Percentiles rank a stretch among this genome's conserved stretches.
These are phyloP conservation scores for sunflower (Helianthus annuus) DNA, from an alignment of 129 eudicot genomes.

Conservation along the genomic window DNA sequence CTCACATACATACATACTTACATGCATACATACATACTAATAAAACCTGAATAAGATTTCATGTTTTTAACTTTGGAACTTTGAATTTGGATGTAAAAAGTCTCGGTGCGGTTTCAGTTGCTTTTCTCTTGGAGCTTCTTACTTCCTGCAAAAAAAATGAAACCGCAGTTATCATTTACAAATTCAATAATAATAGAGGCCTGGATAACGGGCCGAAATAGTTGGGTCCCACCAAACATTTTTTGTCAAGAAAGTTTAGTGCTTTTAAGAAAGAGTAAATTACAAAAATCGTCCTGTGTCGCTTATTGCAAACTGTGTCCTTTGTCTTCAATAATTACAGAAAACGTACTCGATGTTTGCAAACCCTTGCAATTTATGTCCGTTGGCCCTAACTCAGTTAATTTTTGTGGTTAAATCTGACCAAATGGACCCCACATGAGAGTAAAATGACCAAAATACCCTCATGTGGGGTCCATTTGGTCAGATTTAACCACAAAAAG, in stretches of 20 bases:
- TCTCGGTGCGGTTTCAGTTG: constrained; percentile 36
- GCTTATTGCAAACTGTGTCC: no score
- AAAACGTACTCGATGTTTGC: no score
- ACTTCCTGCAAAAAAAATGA: constrained; percentile 33
- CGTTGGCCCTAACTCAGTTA: no score
- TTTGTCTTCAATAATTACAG: no score
- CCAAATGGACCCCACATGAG: no score
- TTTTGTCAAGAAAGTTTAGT: neutral
- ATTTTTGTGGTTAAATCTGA: no score
- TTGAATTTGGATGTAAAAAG: constrained; percentile 67
- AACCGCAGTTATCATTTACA: neutral
- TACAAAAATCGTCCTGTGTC: no score
- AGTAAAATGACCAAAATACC: no score
- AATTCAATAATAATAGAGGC: neutral
- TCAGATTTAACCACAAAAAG: no score
- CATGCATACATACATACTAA: neutral
- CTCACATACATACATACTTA: neutral
- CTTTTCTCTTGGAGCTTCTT: constrained; percentile 55
- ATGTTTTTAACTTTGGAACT: constrained; percentile 62
- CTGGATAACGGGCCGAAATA: neutral
- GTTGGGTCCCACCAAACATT: neutral
- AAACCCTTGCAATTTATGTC: no score
- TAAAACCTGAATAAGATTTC: neutral
- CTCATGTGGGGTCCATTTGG: no score
- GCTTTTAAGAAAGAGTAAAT: no score